Evolutionary conservation across 2,329 filamentous ascomycete species (phyloP), one percentile per base, ranked within the genome.

Genomic region (Stemphylium beticola): DNA sequence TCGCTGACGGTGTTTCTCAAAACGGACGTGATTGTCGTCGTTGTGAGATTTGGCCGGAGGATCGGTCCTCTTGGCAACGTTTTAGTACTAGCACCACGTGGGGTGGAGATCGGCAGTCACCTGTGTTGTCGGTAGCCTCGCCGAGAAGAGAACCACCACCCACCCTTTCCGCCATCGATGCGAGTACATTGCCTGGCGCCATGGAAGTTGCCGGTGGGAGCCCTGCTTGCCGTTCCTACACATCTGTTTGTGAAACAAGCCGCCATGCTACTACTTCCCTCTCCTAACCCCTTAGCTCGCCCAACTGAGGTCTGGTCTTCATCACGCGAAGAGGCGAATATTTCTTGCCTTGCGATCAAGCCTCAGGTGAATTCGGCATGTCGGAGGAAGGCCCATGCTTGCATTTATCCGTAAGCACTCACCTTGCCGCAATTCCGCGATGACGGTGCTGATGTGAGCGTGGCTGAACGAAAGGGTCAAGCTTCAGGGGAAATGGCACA

Each of bases 11-110:
- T 31, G 32, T 22, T 26, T n/a, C 20, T n/a, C n/a, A 24, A 45
- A 36, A 24, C 20, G 32, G 42, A 45, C 15, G 22, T 4, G 4
- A 17, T 34, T 24, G 32, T 36, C 32, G 18, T 1, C 4, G 32
- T 32, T 36, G 42, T 36, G 42, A 45, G 42, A 45, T 45, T 36
- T 45, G 42, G 20, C 42, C 42, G 42, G 40, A 12, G 14, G n/a
- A 20, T 42, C 24, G 4, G 7, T 2, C 4, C 15, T 14, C 40
- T 42, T 42, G 40, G 40, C 40, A 42, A 42, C 40, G 15, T 26
- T 32, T 20, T 9, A 26, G 20, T 22, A 24, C 32, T 26, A 45
- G 42, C 10, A 29, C 42, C 32, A 45, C 32, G 32, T 36, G 32
- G 42, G 20, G n/a, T n/a, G 31, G 24, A 4, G n/a, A 42, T 29